Evolutionary conservation across 805 yeast species (phyloP).

Genomic region (Priceomyces haplophilus): DNA sequence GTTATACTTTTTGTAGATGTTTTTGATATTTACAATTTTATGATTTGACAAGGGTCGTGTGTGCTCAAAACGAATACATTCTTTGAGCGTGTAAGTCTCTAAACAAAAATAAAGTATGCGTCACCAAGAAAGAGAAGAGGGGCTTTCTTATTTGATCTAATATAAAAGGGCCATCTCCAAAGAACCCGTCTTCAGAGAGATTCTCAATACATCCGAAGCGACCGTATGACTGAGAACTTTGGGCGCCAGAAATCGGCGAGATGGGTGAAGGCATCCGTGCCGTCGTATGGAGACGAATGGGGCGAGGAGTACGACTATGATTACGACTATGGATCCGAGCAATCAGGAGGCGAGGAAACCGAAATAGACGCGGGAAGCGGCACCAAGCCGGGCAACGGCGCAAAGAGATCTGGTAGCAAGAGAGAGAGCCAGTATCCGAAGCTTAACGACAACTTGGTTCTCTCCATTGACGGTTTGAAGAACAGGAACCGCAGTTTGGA

Average conservation of each 20-base stretch:
- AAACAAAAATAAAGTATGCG: neutral
- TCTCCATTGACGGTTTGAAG: constrained; percentile 32
- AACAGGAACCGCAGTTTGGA: constrained; percentile 14
- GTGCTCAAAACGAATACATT: neutral
- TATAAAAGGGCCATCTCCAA: no score
- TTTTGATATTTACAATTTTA: no score
- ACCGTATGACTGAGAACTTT: constrained; percentile 31
- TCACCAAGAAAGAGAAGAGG: neutral
- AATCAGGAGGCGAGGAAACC: constrained; percentile 9
- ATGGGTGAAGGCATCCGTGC: constrained; percentile 43
- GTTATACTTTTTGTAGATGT: neutral
- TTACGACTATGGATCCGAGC: constrained; percentile 13
- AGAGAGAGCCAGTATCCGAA: neutral
- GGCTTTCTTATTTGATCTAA: neutral
- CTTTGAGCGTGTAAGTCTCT: neutral
- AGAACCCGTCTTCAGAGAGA: neutral
- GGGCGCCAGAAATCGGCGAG: constrained; percentile 43
- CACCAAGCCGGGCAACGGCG: neutral
- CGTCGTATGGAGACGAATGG: constrained; percentile 44
- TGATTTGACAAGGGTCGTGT: constrained; percentile 3
- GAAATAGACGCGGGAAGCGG: neutral
- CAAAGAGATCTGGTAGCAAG: neutral
- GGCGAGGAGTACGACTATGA: constrained; percentile 32
- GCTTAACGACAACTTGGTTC: constrained; percentile 20
- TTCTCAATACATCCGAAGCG: neutral